Base-by-base conservation (phyloP, 169 alveolate genomes). In the Plasmodium vivax region DNA sequence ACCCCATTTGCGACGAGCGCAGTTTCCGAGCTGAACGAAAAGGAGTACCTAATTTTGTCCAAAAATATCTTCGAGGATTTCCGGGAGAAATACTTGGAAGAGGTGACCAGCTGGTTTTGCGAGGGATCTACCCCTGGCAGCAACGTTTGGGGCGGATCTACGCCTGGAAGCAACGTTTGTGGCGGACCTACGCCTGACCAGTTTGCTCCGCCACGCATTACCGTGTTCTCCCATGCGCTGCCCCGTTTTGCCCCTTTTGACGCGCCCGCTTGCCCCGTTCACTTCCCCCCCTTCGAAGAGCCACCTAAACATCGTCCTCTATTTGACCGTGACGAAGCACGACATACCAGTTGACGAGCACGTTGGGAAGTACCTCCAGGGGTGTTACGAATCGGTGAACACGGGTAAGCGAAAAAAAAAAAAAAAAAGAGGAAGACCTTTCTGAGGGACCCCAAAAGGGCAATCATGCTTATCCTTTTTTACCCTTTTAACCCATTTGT, bases 21-120 rank as follows among this genome's bases (percentile, higher is more conserved):
- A 87, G 93, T 87, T 36, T 87, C 93, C 36, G 93, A 87, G 43
- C 81, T 87, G 9, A 87, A 87, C 68, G 93, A 87, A 87, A 87
- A 77, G 58, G 93, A 87, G 23, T 87, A 87, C 82, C 82, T 51
- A 34, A 87, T 87, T 32, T 56, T 87, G 71, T 87, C 93, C 38
- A 87, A 77, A 77, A 87, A 87, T 77, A 87, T 87, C 81, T 87
- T 14, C 71, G 93, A 87, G 2, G 87, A 87, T 79, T 87, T 87
- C 62, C 79, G 81, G 47, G 93, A 79, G 82, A 87, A 87, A 4
- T 51, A 36, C 74, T 38, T 87, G 68, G 93, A 87, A 87, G 93
- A 87, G 62, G 93, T 87, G 68, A 19, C 38, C 32, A 12, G 36
- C 9, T 8, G 14, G 23, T 16, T 6, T 16, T 16, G 27, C 27